Base-by-base conservation (phyloP, 129 eudicot genomes). In the Flaveria linearis region DNA sequence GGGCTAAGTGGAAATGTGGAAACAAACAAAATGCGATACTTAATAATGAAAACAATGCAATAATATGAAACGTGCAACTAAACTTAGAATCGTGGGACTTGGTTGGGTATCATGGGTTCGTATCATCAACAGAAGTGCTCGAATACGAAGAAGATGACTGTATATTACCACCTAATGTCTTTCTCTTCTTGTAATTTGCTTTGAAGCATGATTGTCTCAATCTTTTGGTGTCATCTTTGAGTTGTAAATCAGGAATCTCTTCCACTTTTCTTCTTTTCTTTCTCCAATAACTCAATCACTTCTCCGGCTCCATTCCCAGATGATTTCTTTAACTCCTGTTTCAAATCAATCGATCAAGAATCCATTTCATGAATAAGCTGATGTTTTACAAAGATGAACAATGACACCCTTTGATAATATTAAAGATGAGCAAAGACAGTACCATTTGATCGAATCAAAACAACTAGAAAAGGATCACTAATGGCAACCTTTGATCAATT, bases 121-220 rank as follows among this genome's bases (percentile, higher is more conserved):
- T n/a, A n/a, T n/a, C n/a, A n/a, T n/a, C n/a, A 76, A 76, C 69
- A 10, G 60, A 50, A 1, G 73, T 77, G 64, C 72, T 66, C 0
- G 75, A 82, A 69, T 26, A 77, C 73, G 82, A 57, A 57, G 83
- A 80, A 1, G 80, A 46, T 51, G 78, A 33, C 17, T 64, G 49
- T 20, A 18, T 5, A 63, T 8, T 50, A 76, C 39, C 66, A 36
- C 8, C 63, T 22, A 63, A 42, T 14, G 81, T 86, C 91, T 89
- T 92, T 74, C 96, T 87, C 86, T 81, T 92, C 68, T 92, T 92
- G 81, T 92, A 92, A 60, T 89, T 92, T 0, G 91, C 97, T 80
- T 92, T 92, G 22, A 92, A 92, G 67, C 93, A 92, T 3, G 98
- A 93, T 87, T 93, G 97, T 63, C 98, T 83, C 49, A 93, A 85